Evolutionary conservation across 148 eudicot species (phyloP).

Genomic region (Pouteria glomerata): DNA sequence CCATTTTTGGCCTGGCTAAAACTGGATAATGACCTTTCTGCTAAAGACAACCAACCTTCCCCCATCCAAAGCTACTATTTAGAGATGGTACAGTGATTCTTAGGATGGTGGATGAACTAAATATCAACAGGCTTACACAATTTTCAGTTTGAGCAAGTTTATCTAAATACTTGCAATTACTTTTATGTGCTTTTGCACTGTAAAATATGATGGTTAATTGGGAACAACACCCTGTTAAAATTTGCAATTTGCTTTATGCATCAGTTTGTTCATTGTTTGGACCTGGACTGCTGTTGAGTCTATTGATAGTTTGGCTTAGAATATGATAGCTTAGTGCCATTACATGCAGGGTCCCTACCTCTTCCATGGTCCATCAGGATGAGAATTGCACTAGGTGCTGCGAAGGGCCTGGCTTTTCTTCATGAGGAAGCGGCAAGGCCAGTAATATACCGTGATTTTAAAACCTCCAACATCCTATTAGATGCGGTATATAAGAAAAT

Average conservation of each 20-base stretch:
- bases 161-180: too few relatives aligned
- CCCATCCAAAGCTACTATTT: background rate
- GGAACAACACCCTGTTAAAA: background rate
- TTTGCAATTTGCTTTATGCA: background rate
- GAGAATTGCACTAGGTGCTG: conserved; percentile 51
- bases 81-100: background rate
- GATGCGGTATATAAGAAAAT: conserved; percentile 32
- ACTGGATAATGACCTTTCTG: background rate
- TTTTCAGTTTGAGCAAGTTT: too few relatives aligned
- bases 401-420: conserved; percentile 47
- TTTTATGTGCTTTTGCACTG: too few relatives aligned
- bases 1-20: background rate
- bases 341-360: conserved; percentile 39
- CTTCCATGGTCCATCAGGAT: conserved; percentile 52
- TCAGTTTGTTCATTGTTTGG: background rate
- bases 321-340: background rate
- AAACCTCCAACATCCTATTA: conserved; percentile 44
- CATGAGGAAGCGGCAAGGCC: conserved; percentile 47
- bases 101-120: background rate
- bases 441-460: conserved; percentile 47
- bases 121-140: too few relatives aligned
- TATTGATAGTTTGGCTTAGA: background rate
- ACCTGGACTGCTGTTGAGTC: background rate
- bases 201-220: background rate
- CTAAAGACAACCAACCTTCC: background rate